Evolutionary conservation across 257 asterid species (phyloP), one percentile per base, ranked within the genome.

Genomic region (Solanum paucissectum): DNA sequence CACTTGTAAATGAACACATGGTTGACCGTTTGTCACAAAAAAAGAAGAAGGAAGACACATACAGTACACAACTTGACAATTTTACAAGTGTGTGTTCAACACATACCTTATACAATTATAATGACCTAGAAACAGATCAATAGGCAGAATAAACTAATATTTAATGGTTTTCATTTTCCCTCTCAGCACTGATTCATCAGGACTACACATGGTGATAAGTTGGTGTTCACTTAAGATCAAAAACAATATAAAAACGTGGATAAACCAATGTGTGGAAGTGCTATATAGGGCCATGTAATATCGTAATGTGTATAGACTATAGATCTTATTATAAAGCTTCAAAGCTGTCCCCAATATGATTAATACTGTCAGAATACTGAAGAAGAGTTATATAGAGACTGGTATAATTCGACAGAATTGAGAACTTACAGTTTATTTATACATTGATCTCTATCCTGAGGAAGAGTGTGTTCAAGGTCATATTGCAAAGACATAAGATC

Each of bases 401-500:
- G 69, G 85, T 5, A 79, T 52, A 86, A 82, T 12, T 46, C 16
- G 18, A 73, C 11, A 32, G 21, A 82, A 9, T 49, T 64, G 16
- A 40, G 42, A 87, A 94, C 99, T 92, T 89, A 97, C 99, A 97
- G 91, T 89, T 97, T 98, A 87, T 95, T 97, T 88, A 97, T 94
- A 84, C 98, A 95, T 93, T 95, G 94, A 92, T 93, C 93, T 93
- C 99, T 94, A 92, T 97, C 99, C 86, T 93, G 98, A 1, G 99
- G 99, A 83, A 97, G 98, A 91, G 98, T 92, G 89, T 97, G 94
- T 86, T 97, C 99, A n/a, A 95, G 94, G 91, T 97, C 99, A 86
- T 97, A 97, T 83, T 95, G 98, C 92, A 94, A 89, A 52, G 96
- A 89, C 96, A 89, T 93, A 88, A 97, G 92, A 90, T 95, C 98